Evolutionary conservation across 306 rosid species (phyloP).

Genomic region (Medicago lupulina): DNA sequence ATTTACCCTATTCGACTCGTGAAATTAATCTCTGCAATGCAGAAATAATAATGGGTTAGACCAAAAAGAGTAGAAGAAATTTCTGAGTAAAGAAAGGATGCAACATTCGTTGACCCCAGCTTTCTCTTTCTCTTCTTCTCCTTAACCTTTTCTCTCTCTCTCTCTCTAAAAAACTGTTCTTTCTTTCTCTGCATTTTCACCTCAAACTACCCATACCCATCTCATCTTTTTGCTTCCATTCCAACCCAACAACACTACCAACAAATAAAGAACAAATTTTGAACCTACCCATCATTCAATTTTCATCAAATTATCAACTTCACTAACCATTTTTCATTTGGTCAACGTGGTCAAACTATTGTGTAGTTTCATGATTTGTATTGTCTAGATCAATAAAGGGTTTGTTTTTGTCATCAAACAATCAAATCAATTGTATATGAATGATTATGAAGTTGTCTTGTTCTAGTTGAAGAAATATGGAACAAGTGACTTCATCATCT

Average conservation of each 20-base stretch:
- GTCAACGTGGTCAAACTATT: slow-evolving; percentile 48
- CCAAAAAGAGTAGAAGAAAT: slow-evolving; percentile 27
- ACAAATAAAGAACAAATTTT: slow-evolving; percentile 23
- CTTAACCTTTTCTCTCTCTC: slow-evolving; percentile 26
- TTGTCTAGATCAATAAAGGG: slow-evolving; percentile 48
- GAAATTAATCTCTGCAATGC: too few relatives aligned
- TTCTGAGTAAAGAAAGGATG: slow-evolving; percentile 41
- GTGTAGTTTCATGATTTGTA: slow-evolving; percentile 28
- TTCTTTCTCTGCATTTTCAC: slow-evolving; percentile 44
- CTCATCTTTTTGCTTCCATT: slow-evolving; percentile 44
- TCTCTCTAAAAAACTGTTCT: slow-evolving; percentile 12
- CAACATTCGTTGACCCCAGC: slow-evolving; percentile 51
- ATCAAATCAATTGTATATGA: slow-evolving; percentile 36
- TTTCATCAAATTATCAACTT: slow-evolving; percentile 24
- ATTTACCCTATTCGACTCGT: too few relatives aligned
- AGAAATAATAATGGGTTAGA: too few relatives aligned
- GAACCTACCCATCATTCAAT: slow-evolving; percentile 41
- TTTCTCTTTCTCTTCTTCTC: slow-evolving; percentile 18
- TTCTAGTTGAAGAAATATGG: slow-evolving; percentile 45
- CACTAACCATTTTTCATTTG: slow-evolving; percentile 26
- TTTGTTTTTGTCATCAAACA: slow-evolving; percentile 28
- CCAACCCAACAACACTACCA: not conserved
- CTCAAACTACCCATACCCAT: slow-evolving; percentile 28
- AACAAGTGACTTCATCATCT: slow-evolving; percentile 47
- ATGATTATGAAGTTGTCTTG: slow-evolving; percentile 45